These are phyloP conservation scores for Torrubiella hemipterigena DNA, from an alignment of 2,329 filamentous ascomycete genomes.

Conservation along the genomic window DNA sequence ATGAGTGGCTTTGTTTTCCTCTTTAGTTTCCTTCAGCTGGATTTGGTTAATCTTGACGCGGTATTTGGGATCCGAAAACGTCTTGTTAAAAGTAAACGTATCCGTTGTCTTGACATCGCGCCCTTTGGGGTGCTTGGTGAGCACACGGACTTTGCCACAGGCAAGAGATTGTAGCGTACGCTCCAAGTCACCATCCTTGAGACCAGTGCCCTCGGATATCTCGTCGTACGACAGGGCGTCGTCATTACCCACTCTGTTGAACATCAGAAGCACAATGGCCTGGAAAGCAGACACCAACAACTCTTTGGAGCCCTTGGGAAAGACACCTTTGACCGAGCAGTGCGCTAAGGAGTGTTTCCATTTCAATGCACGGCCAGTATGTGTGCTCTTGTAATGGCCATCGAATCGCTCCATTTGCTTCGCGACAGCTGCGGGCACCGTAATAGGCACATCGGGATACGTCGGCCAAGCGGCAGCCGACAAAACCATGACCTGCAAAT, in stretches of 20 bases:
- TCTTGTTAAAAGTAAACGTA: slow-evolving; percentile 70
- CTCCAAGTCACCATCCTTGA: slow-evolving; percentile 67
- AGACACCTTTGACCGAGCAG: slow-evolving; percentile 71
- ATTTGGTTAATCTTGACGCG: slow-evolving; percentile 98
- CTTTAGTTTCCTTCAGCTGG: slow-evolving; percentile 88
- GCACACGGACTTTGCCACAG: slow-evolving; percentile 75
- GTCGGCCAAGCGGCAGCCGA: slow-evolving; percentile 87
- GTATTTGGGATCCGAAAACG: slow-evolving; percentile 70
- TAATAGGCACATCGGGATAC: slow-evolving; percentile 63
- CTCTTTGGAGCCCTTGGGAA: slow-evolving; percentile 73
- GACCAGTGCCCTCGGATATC: slow-evolving; percentile 61
- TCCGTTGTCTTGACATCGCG: slow-evolving; percentile 69
- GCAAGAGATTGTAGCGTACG: slow-evolving; percentile 92
- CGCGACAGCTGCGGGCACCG: slow-evolving; percentile 64
- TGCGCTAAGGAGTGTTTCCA: slow-evolving; percentile 95
- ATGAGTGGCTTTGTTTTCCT: slow-evolving; percentile 90
- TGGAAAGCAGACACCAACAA: slow-evolving; percentile 86
- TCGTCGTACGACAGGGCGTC: slow-evolving; percentile 63
- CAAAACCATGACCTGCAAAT: slow-evolving; percentile 75
- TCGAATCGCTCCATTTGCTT: slow-evolving; percentile 74
- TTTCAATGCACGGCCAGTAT: slow-evolving; percentile 71
- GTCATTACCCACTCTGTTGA: slow-evolving; percentile 55
- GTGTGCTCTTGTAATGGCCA: slow-evolving; percentile 75
- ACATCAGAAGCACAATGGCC: slow-evolving; percentile 78
- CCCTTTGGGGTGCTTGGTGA: slow-evolving; percentile 75